A percentile compares a stretch with the other conserved stretches of the same genome.
phyloP scores from a whole-genome alignment of 225 moss, liverwort and hornwort genomes.

The Physcomitrium patens region DNA sequence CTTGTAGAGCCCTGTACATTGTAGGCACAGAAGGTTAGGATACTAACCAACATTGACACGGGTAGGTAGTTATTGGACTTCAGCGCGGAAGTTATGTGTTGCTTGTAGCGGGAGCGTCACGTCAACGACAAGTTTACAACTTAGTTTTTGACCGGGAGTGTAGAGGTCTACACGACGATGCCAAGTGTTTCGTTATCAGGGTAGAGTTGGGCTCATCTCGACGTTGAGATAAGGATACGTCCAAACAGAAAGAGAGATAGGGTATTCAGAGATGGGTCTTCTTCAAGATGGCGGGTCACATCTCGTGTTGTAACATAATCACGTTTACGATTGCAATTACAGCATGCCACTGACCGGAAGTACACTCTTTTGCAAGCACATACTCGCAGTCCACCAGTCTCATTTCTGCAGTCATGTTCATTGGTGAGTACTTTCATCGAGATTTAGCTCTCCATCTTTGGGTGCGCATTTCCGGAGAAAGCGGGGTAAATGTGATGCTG shows the following conservation, averaged over 20 bases:
- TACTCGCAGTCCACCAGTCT: not conserved
- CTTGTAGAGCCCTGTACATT: slow-evolving; percentile 33
- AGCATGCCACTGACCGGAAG: slow-evolving; percentile 23
- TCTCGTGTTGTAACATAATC: slow-evolving; percentile 39
- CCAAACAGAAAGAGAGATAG: not conserved
- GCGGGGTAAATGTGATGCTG: too few relatives aligned
- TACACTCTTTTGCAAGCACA: slow-evolving; percentile 27
- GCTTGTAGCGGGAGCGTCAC: not conserved
- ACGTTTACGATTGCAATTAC: slow-evolving; percentile 27
- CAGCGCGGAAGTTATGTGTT: not conserved
- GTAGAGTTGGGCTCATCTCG: slow-evolving; percentile 10
- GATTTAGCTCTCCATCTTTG: too few relatives aligned
- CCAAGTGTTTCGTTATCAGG: too few relatives aligned
- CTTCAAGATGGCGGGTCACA: slow-evolving; percentile 8
- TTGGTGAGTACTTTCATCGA: too few relatives aligned
- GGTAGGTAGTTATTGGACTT: slow-evolving; percentile 21
- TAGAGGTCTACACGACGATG: slow-evolving; percentile 12
- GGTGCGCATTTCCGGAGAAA: too few relatives aligned
- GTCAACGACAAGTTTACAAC: slow-evolving; percentile 24
- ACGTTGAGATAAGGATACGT: slow-evolving; percentile 15
- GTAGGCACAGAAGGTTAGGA: slow-evolving; percentile 14
- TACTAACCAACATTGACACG: slow-evolving; percentile 37
- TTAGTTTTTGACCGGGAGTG: slow-evolving; percentile 35
- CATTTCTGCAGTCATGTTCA: too few relatives aligned
- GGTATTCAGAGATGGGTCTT: slow-evolving; percentile 9